Percentiles rank a stretch among this genome's conserved stretches.
These are phyloP conservation scores for Backusella australiensis DNA, from an alignment of 192 early-diverging fungal species.

Conservation along the genomic window DNA sequence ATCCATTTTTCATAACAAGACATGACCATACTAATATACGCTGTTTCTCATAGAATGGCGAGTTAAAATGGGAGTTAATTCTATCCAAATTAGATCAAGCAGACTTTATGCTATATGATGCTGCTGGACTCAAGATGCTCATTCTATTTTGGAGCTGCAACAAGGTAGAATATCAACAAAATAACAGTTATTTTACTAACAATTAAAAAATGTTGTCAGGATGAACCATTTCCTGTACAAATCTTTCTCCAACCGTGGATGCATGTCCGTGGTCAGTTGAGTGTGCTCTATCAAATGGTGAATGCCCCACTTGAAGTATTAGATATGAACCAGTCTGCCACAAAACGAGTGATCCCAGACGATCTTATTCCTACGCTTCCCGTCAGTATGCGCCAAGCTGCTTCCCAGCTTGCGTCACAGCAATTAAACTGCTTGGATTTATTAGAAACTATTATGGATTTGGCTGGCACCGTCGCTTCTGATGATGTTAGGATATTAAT, in stretches of 20 bases:
- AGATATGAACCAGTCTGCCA: conserved; percentile 45
- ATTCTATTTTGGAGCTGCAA: conserved; percentile 51
- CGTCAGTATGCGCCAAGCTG: conserved; percentile 39
- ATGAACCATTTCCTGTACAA: conserved; percentile 63
- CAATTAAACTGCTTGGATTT: conserved; percentile 74
- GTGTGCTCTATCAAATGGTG: conserved; percentile 60
- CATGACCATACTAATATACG: no score
- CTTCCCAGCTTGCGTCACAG: conserved; percentile 47
- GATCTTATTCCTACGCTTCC: conserved; percentile 44
- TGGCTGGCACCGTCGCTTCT: conserved; percentile 47
- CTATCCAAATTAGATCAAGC: conserved; percentile 60
- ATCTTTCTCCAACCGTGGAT: conserved; percentile 71
- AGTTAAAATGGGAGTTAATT: conserved; percentile 62
- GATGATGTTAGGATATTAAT: conserved; percentile 62
- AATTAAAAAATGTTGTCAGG: conserved; percentile 24
- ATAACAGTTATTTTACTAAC: background rate
- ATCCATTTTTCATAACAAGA: background rate
- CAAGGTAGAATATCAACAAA: conserved; percentile 17
- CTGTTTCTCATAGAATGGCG: conserved; percentile 34
- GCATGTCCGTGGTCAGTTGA: conserved; percentile 67
- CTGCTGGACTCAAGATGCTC: conserved; percentile 58
- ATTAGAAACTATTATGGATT: conserved; percentile 56
- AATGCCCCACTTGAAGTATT: conserved; percentile 59
- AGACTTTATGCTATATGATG: conserved; percentile 55
- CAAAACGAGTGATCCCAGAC: conserved; percentile 47